Percentiles rank a stretch among this genome's conserved stretches.
These are phyloP conservation scores for Fraxinus anomala DNA, from an alignment of 257 asterid species.

Conservation along the genomic window DNA sequence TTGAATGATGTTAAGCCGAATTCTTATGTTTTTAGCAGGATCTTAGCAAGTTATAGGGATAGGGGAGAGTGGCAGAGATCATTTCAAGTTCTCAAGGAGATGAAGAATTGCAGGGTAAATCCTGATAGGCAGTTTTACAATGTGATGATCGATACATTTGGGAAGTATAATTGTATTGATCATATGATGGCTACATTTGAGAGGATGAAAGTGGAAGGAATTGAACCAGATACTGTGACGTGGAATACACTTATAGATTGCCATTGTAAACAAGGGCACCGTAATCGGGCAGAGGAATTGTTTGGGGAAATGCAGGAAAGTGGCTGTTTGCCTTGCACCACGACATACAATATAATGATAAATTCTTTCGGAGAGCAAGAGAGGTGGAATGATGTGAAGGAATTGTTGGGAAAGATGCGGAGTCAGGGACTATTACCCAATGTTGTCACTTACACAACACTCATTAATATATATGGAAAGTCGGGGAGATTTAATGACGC, in stretches of 20 bases:
- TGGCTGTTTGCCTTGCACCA: slow-evolving; percentile 72
- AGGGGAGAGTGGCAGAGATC: slow-evolving; percentile 97
- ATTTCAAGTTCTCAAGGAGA: slow-evolving; percentile 90
- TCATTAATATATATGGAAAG: slow-evolving; percentile 78
- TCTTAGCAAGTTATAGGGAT: slow-evolving; percentile 79
- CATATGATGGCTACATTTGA: slow-evolving; percentile 81
- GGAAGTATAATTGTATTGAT: slow-evolving; percentile 82
- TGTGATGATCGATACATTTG: slow-evolving; percentile 90
- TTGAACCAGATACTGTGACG: slow-evolving; percentile 77
- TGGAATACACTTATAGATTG: slow-evolving; percentile 97
- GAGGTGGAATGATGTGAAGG: slow-evolving; percentile 86
- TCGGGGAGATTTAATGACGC: slow-evolving; percentile 90
- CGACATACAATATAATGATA: slow-evolving; percentile 88
- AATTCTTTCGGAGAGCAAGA: slow-evolving; percentile 79
- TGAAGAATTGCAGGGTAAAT: slow-evolving; percentile 71
- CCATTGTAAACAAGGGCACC: slow-evolving; percentile 78
- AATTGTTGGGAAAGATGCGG: slow-evolving; percentile 68
- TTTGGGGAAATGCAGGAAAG: slow-evolving; percentile 72
- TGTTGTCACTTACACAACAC: slow-evolving; percentile 90
- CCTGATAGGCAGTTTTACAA: slow-evolving; percentile 86
- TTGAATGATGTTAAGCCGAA: slow-evolving; percentile 70
- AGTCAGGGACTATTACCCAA: slow-evolving; percentile 80
- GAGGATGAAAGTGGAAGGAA: slow-evolving; percentile 78
- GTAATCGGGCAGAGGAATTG: slow-evolving; percentile 60
- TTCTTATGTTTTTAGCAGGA: slow-evolving; percentile 69